Evolutionary conservation across 1,284 basidiomycete species (phyloP).

Genomic region (Schizopora paradoxa): DNA sequence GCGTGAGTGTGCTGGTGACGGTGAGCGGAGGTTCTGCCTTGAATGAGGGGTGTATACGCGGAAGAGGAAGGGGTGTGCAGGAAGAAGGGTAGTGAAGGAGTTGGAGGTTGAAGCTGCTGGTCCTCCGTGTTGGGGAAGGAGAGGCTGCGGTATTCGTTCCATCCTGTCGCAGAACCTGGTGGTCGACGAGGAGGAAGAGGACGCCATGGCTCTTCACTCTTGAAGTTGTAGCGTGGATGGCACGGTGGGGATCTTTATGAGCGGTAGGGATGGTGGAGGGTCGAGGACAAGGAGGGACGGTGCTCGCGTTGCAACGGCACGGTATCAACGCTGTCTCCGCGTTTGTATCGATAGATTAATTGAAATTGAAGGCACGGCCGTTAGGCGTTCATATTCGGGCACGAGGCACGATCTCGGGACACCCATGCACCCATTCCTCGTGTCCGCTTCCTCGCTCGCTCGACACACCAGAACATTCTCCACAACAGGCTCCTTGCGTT

Average conservation of each 20-base stretch:
- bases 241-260: not conserved
- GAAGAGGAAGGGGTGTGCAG: slow-evolving; percentile 63
- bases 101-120: slow-evolving; percentile 56
- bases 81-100: slow-evolving; percentile 48
- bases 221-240: not conserved
- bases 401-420: too few species aligned
- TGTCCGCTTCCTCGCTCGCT: too few species aligned
- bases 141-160: slow-evolving; percentile 1
- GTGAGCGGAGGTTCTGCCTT: too few species aligned
- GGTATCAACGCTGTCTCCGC: slow-evolving; percentile 1
- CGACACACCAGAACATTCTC: too few species aligned
- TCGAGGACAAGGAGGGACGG: not conserved
- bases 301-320: not conserved
- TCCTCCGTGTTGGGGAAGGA: slow-evolving; percentile 69
- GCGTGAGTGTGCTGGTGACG: slow-evolving; percentile 43
- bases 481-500: too few species aligned
- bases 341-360: not conserved
- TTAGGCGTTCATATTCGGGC: too few species aligned
- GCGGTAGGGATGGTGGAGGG: not conserved
- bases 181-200: not conserved
- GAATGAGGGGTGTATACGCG: slow-evolving; percentile 74
- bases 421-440: too few species aligned
- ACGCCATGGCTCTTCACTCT: not conserved
- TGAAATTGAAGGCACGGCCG: too few species aligned
- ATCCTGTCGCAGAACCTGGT: not conserved